These are phyloP conservation scores for Dinochytrium kinnereticum DNA, from an alignment of 371 early-diverging fungal species.

Conservation along the genomic window DNA sequence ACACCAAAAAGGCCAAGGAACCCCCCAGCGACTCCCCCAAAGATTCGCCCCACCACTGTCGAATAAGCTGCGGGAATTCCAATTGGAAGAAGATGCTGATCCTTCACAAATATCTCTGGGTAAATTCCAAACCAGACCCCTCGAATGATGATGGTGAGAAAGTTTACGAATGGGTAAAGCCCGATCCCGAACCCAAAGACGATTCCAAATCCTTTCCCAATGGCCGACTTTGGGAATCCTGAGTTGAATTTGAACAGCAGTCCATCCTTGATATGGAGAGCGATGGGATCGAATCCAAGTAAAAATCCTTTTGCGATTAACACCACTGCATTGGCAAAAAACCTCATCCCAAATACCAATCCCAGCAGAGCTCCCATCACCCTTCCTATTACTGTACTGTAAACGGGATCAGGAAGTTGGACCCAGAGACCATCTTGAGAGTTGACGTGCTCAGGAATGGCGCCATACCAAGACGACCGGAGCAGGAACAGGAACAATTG, in stretches of 20 bases:
- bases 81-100: constrained; percentile 12
- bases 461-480: background rate
- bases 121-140: constrained; percentile 5
- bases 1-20: constrained; percentile 2
- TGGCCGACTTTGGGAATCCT: background rate
- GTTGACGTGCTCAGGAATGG: constrained; percentile 8
- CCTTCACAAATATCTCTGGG: constrained; percentile 4
- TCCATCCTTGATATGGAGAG: background rate
- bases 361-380: background rate
- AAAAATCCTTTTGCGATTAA: background rate
- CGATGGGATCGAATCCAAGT: background rate
- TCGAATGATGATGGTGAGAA: background rate
- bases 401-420: background rate
- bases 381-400: background rate
- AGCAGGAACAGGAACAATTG: background rate
- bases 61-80: background rate
- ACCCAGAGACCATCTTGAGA: background rate
- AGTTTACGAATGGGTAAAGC: constrained; percentile 9
- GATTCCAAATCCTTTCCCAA: background rate
- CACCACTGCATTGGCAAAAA: background rate
- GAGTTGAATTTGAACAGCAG: background rate
- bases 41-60: background rate
- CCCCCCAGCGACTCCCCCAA: background rate
- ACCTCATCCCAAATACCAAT: background rate
- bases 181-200: constrained; percentile 9